Evolutionary conservation across 371 early-diverging fungal genomes (phyloP).

Genomic region (Haplosporangium sp.): DNA sequence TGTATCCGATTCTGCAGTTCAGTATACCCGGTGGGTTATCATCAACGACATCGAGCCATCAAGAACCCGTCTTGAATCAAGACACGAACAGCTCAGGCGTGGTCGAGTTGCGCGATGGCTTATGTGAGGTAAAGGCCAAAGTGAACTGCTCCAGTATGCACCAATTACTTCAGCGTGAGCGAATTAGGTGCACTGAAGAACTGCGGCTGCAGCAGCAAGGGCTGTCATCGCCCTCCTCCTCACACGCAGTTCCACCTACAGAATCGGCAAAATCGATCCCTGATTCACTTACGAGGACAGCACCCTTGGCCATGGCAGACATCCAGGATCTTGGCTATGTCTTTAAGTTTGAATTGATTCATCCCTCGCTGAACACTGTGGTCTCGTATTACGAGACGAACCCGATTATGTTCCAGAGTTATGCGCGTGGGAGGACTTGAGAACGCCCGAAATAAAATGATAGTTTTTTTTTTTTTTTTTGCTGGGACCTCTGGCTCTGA

Average conservation of each 20-base stretch:
- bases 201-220: constrained; percentile 1
- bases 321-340: constrained; percentile 41
- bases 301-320: constrained; percentile 4
- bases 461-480: neutral
- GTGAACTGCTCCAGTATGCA: constrained; percentile 53
- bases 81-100: constrained; percentile 25
- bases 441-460: neutral
- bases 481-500: neutral
- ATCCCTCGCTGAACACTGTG: constrained; percentile 20
- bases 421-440: constrained; percentile 24
- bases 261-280: neutral
- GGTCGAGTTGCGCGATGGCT: constrained; percentile 35
- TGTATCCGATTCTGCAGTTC: constrained; percentile 41
- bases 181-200: neutral
- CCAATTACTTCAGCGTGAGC: constrained; percentile 32
- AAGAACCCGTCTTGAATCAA: neutral
- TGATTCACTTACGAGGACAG: neutral
- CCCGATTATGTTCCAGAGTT: constrained; percentile 45
- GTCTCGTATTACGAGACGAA: constrained; percentile 28
- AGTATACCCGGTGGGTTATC: constrained; percentile 22
- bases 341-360: constrained; percentile 48
- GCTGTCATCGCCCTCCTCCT: neutral
- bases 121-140: constrained; percentile 40
- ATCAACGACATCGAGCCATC: neutral
- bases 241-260: neutral